phyloP scores from a whole-genome alignment of 2,329 filamentous ascomycete genomes.

The Fusarium chaquense region DNA sequence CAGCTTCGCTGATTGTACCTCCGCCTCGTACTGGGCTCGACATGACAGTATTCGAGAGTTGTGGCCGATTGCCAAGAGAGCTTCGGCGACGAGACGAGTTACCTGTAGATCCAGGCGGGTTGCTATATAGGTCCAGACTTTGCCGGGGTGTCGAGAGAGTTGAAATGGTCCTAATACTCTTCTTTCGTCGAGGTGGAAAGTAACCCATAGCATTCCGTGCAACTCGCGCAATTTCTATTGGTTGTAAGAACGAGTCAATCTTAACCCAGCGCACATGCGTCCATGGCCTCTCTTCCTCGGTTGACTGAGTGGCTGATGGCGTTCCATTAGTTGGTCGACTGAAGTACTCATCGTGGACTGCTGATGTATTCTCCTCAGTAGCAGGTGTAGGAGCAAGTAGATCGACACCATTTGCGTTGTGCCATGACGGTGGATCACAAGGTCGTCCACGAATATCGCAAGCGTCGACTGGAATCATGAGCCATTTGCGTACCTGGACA shows the following conservation, averaged over 20 bases:
- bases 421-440: conserved; percentile 65
- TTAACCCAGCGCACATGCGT: conserved; percentile 90
- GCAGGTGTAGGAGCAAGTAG: conserved; percentile 64
- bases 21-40: conserved; percentile 52
- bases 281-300: conserved; percentile 76
- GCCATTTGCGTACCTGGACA: conserved; percentile 83
- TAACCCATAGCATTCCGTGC: conserved; percentile 85
- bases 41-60: conserved; percentile 50
- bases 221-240: conserved; percentile 88
- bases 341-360: conserved; percentile 58
- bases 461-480: conserved; percentile 89
- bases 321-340: conserved; percentile 53
- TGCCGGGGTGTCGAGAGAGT: conserved; percentile 74
- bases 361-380: conserved; percentile 45
- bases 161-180: conserved; percentile 77
- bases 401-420: conserved; percentile 59
- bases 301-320: conserved; percentile 40
- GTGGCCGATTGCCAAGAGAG: conserved; percentile 54
- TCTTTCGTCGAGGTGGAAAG: conserved; percentile 90
- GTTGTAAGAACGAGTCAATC: conserved; percentile 74
- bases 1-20: conserved; percentile 53
- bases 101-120: conserved; percentile 53
- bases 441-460: conserved; percentile 84
- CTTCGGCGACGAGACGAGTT: conserved; percentile 59
- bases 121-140: conserved; percentile 70